Base-by-base conservation (phyloP, 495 filamentous ascomycete species). In the Penicillium psychrofluorescens region DNA sequence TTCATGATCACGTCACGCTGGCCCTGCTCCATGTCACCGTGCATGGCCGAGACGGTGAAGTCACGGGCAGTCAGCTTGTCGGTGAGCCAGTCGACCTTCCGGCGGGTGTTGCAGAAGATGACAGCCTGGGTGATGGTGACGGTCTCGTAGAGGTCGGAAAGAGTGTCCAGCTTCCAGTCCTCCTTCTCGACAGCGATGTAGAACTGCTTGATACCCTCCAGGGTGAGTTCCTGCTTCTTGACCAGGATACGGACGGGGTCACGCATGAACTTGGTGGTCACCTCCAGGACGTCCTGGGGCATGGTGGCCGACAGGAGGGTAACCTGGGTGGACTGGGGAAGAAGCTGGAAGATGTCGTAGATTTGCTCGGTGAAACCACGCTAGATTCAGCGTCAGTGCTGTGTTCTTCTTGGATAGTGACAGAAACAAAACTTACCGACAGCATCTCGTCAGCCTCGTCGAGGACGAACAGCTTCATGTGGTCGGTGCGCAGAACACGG, bases 151-250 rank as follows among this genome's bases (percentile, higher is more conserved):
- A 98, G 74, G 70, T 98, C 92, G 61, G 87, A 97, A 29, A 98
- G 88, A 36, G 92, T 98, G 70, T 98, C 92, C 50, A 98, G 84
- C 75, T 98, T 98, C 94, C 94, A 98, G 60, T 97, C 92, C 66
- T 98, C 92, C 80, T 98, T 97, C 77, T 98, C 92, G 40, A 98
- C 92, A 47, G 92, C 92, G 67, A 98, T 98, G 77, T 95, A 98
- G 80, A 95, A 98, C 63, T 98, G 92, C 81, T 98, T 98, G 63
- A 98, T 85, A 81, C 92, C 92, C 71, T 98, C 92, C 43, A 98
- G 86, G 54, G 92, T 98, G 68, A 98, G 80, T 68, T 98, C 92
- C 64, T 90, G 94, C 77, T 92, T 91, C 85, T 98, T 98, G 73
- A 98, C 92, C 60, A 98, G 81, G 64, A 98, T 96, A 61, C 94